These are phyloP conservation scores for Cercophora sp. DNA, from an alignment of 495 filamentous ascomycete species.

Conservation along the genomic window DNA sequence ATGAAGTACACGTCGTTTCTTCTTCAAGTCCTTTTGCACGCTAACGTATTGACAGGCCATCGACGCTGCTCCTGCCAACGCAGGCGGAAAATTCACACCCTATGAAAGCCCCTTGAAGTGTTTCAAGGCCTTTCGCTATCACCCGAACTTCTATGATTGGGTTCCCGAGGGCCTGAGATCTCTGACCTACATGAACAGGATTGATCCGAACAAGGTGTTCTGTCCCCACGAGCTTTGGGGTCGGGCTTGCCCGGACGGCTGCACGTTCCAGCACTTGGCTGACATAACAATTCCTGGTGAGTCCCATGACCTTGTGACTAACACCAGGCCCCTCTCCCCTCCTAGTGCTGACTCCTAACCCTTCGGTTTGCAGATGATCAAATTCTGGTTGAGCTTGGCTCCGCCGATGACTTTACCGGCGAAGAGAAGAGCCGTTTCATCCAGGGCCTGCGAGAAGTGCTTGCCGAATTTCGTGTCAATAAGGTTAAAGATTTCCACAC, in stretches of 20 bases:
- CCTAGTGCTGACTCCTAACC: conserved; percentile 56
- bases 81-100: conserved; percentile 60
- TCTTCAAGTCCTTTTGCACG: no score
- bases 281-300: conserved; percentile 76
- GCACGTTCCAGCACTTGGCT: conserved; percentile 73
- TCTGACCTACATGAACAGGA: conserved; percentile 85
- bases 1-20: conserved; percentile 37
- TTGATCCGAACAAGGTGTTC: conserved; percentile 66
- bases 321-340: conserved; percentile 27
- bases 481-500: conserved; percentile 75
- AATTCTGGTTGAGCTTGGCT: conserved; percentile 78
- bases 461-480: conserved; percentile 68
- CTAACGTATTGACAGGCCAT: no score
- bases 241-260: conserved; percentile 75
- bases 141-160: conserved; percentile 65
- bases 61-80: no score
- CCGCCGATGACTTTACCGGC: conserved; percentile 63
- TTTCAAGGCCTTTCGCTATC: conserved; percentile 87
- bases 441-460: conserved; percentile 67
- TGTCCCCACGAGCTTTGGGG: conserved; percentile 72
- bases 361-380: conserved; percentile 67
- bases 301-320: conserved; percentile 43
- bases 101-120: conserved; percentile 78
- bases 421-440: conserved; percentile 71
- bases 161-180: conserved; percentile 78